phyloP scores from a whole-genome alignment of 2,329 filamentous ascomycete species.

The Teratosphaeria pseudoeucalypti region DNA sequence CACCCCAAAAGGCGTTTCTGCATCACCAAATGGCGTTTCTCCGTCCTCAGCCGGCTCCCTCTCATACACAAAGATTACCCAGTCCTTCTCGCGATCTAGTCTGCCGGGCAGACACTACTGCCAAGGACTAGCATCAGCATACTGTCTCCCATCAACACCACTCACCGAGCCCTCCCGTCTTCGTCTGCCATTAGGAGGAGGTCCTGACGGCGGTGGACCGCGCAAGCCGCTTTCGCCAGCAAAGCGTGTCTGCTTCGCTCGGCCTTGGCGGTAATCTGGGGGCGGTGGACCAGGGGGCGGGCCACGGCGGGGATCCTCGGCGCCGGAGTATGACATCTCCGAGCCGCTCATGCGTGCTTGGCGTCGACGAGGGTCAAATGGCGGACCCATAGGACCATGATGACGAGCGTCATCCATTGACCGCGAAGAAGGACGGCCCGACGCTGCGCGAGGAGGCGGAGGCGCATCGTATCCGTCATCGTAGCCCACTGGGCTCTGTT shows the following conservation, averaged over 20 bases:
- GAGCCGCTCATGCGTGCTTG: slow-evolving; percentile 6
- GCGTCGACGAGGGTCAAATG: slow-evolving; percentile 6
- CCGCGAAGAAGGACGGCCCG: neutral
- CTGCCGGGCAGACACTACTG: slow-evolving; percentile 1
- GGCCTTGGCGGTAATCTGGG: neutral
- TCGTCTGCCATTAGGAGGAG: neutral
- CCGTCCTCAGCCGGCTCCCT: neutral
- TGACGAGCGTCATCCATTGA: neutral
- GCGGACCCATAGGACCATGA: neutral
- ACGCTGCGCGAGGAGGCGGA: slow-evolving; percentile 1
- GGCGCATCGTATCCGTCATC: slow-evolving; percentile 2
- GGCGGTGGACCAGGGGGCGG: neutral
- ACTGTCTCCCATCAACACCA: slow-evolving; percentile 14
- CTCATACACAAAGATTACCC: neutral
- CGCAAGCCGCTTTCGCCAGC: slow-evolving; percentile 3
- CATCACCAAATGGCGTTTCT: neutral
- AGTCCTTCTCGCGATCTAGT: neutral
- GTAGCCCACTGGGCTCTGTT: slow-evolving; percentile 5
- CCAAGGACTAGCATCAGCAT: slow-evolving; percentile 9
- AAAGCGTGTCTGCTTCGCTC: slow-evolving; percentile 15
- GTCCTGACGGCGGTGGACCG: neutral
- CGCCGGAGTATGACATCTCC: slow-evolving; percentile 3
- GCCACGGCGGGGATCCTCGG: slow-evolving; percentile 4
- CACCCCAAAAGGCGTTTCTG: neutral
- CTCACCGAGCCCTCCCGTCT: slow-evolving; percentile 1